Percentiles rank a stretch among this genome's conserved stretches.
Conservation (phyloP, 805 yeast species). For the Candida pseudofarinosa region DNA sequence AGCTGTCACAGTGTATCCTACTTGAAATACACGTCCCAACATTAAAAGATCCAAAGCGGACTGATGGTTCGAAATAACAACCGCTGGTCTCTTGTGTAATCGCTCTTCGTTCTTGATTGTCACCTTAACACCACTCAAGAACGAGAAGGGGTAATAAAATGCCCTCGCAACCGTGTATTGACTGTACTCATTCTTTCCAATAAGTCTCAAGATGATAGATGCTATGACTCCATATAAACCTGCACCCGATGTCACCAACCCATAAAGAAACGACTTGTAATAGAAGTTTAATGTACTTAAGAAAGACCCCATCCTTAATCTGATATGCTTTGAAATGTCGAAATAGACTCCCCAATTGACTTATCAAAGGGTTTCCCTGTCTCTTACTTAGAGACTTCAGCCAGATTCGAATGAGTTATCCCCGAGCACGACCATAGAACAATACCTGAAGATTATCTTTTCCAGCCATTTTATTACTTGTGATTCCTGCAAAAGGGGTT, state of each 20-base stretch:
- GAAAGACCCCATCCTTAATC: constrained; percentile 3
- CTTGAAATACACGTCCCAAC: constrained; percentile 81
- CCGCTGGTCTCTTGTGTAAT: constrained; percentile 60
- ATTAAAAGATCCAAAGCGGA: constrained; percentile 79
- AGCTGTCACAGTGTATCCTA: constrained; percentile 88
- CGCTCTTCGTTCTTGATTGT: constrained; percentile 63
- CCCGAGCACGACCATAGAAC: too few relatives aligned
- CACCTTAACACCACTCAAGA: constrained; percentile 64
- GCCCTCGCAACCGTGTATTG: constrained; percentile 90
- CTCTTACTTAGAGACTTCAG: too few relatives aligned
- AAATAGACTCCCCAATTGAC: neutral
- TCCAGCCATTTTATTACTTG: too few relatives aligned
- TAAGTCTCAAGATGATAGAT: constrained; percentile 58
- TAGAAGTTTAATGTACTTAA: constrained; percentile 42
- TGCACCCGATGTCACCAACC: constrained; percentile 50
- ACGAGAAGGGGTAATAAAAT: constrained; percentile 60
- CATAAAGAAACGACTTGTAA: constrained; percentile 52
- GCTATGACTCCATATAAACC: constrained; percentile 77
- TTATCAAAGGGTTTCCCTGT: neutral
- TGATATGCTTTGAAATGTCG: neutral
- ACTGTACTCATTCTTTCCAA: constrained; percentile 74
- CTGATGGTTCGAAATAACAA: constrained; percentile 86
- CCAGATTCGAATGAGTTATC: too few relatives aligned
- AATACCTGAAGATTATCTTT: too few relatives aligned
- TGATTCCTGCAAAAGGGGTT: too few relatives aligned